phyloP scores from a whole-genome alignment of 805 yeast species.

The Sugiyamaella lignohabitans region DNA sequence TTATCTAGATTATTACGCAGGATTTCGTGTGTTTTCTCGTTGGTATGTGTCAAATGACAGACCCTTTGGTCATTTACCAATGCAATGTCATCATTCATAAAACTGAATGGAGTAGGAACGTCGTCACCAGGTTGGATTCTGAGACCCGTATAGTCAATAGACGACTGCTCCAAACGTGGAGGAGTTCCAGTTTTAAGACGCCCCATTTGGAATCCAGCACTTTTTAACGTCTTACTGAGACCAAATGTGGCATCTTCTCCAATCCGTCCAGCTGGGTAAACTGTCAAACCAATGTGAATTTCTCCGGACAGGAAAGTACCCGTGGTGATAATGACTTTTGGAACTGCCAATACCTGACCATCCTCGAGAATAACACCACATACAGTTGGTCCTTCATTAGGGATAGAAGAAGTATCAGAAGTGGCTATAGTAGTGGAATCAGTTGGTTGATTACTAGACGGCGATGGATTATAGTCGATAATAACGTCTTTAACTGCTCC shows the following conservation, averaged over 20 bases:
- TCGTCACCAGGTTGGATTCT: slow-evolving; percentile 70
- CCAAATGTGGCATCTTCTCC: slow-evolving; percentile 93
- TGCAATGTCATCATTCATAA: slow-evolving; percentile 60
- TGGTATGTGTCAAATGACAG: slow-evolving; percentile 78
- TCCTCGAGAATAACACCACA: slow-evolving; percentile 68
- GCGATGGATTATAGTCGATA: slow-evolving; percentile 37
- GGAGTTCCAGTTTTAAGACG: slow-evolving; percentile 97
- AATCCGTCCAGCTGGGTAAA: slow-evolving; percentile 85
- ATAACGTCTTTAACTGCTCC: slow-evolving; percentile 83
- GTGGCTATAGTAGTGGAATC: slow-evolving; percentile 7
- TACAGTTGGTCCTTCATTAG: slow-evolving; percentile 44
- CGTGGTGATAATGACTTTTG: slow-evolving; percentile 79
- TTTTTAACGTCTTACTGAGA: slow-evolving; percentile 65
- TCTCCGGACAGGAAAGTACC: slow-evolving; percentile 96
- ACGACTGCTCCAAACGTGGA: slow-evolving; percentile 67
- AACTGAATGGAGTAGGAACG: slow-evolving; percentile 89
- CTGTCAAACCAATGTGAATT: slow-evolving; percentile 79
- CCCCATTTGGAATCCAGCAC: slow-evolving; percentile 78
- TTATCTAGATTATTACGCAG: slow-evolving; percentile 65
- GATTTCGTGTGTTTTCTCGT: slow-evolving; percentile 63
- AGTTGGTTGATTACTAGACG: too few species aligned
- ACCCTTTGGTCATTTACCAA: slow-evolving; percentile 51
- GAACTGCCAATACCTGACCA: slow-evolving; percentile 55
- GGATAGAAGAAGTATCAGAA: too few species aligned
- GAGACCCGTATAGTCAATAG: slow-evolving; percentile 63